Evolutionary conservation across 2,329 filamentous ascomycete genomes (phyloP).

Genomic region (Epichloe amarillans): DNA sequence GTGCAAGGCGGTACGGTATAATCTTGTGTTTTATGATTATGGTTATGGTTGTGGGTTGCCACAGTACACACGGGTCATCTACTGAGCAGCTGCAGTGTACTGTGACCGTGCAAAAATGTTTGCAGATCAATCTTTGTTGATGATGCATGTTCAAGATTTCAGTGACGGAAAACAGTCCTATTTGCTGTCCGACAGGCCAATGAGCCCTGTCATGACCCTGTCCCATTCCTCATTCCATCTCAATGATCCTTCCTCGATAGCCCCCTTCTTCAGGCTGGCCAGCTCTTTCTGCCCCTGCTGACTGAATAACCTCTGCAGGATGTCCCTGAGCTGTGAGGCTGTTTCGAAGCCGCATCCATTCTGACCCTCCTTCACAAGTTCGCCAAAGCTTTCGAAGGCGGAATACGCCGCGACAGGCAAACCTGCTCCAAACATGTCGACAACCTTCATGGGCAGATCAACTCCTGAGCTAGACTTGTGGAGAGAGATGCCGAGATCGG

Average conservation of each 20-base stretch:
- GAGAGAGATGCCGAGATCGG: constrained; percentile 80
- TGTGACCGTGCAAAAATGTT: neutral
- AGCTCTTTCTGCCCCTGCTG: constrained; percentile 40
- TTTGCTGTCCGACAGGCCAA: constrained; percentile 32
- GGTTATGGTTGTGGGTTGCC: neutral
- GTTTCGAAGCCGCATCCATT: constrained; percentile 81
- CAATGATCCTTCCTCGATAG: constrained; percentile 56
- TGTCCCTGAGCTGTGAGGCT: constrained; percentile 47
- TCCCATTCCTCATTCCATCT: constrained; percentile 95
- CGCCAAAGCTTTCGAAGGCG: constrained; percentile 74
- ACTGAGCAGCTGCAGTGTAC: neutral
- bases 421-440: constrained; percentile 96
- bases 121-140: neutral
- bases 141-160: neutral
- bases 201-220: constrained; percentile 58
- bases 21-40: neutral
- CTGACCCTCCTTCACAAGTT: constrained; percentile 75
- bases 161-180: neutral
- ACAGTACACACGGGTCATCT: neutral
- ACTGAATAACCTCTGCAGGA: constrained; percentile 52
- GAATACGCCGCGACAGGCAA: constrained; percentile 81
- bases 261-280: constrained; percentile 50
- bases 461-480: constrained; percentile 92
- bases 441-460: constrained; percentile 96
- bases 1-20: neutral